Base-by-base conservation (phyloP, 192 early-diverging fungal genomes). In the Coemansia sp. region DNA sequence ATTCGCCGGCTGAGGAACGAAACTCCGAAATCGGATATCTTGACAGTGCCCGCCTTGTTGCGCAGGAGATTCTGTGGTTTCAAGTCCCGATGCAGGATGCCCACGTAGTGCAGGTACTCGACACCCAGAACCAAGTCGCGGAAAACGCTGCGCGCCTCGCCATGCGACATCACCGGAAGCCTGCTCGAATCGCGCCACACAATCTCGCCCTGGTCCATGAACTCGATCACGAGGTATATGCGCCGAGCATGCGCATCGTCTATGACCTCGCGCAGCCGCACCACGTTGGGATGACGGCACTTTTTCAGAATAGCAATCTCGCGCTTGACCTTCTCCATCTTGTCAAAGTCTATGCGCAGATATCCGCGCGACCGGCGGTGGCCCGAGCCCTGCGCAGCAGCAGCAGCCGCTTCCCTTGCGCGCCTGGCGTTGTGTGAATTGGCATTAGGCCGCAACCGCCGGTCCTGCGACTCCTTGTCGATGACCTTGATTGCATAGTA, bases 21-120 rank as follows among this genome's bases (percentile, higher is more conserved):
- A 31, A 97, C 95, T 52, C 97, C 97, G 90, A 99, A 99, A 64
- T 99, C 97, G 0, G 93, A 93, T n/a, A 99, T 95, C 72, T 99
- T 99, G 44, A 96, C 94, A 1, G 84, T 73, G 4, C 85, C 79
- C 20, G 89, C 88, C 30, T 78, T 83, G 2, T 87, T 91, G 50
- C 90, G 73, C 14, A 99, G 80, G 37, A 99, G 77, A 67, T 99
- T 99, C 22, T 95, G 95, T 2, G 97, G 96, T 83, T 99, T 99
- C 73, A 99, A 93, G 62, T 99, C 97, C 33, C 96, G 86, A 65
- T 99, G 97, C 30, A 99, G 88, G 47, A 99, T 95, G 20, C 97
- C 95, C 56, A 91, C 93, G 57, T 90, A 89, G 65, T 98, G 95
- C 50, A 98, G 81, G 61, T 97, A 98, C 77, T 96, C 92, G 44